These are phyloP conservation scores for Arthrobotrys musiformis DNA, from an alignment of 2,329 filamentous ascomycete genomes.

Conservation along the genomic window DNA sequence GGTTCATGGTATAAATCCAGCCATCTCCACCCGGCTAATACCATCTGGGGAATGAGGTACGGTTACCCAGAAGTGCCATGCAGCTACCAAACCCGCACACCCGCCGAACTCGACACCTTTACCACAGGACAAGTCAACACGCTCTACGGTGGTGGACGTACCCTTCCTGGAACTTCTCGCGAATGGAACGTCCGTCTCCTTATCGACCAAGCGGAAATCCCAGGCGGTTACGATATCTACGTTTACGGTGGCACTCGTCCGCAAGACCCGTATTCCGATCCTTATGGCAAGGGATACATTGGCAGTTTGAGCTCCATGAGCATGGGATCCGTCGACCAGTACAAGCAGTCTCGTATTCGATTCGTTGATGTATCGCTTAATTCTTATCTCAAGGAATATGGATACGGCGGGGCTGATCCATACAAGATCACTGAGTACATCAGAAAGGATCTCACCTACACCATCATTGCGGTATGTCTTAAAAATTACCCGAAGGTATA, in stretches of 20 bases:
- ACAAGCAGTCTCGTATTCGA: constrained; percentile 49
- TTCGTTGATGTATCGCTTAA: constrained; percentile 44
- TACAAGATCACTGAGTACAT: constrained; percentile 50
- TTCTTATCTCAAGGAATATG: constrained; percentile 40
- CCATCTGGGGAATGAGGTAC: constrained; percentile 50
- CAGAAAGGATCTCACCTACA: constrained; percentile 35
- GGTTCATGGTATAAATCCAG: constrained; percentile 42
- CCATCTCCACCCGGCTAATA: constrained; percentile 39
- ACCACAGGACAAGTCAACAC: constrained; percentile 54
- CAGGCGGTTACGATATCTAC: constrained; percentile 51
- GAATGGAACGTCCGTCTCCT: constrained; percentile 58
- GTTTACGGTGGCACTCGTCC: constrained; percentile 55
- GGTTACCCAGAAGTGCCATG: constrained; percentile 55
- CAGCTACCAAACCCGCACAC: constrained; percentile 25
- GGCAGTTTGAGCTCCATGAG: constrained; percentile 54
- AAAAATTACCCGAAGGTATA: neutral
- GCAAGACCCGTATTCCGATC: constrained; percentile 41
- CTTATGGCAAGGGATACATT: constrained; percentile 49
- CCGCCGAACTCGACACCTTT: constrained; percentile 50
- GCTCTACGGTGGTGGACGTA: constrained; percentile 50
- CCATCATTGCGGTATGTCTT: constrained; percentile 52
- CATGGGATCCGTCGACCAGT: constrained; percentile 28
- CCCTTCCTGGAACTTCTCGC: constrained; percentile 29
- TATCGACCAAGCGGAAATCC: constrained; percentile 57
- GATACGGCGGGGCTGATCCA: constrained; percentile 31